Evolutionary conservation across 768 basidiomycete genomes (phyloP), one percentile per base, ranked within the genome.

Genomic region (Saitozyma sp.): DNA sequence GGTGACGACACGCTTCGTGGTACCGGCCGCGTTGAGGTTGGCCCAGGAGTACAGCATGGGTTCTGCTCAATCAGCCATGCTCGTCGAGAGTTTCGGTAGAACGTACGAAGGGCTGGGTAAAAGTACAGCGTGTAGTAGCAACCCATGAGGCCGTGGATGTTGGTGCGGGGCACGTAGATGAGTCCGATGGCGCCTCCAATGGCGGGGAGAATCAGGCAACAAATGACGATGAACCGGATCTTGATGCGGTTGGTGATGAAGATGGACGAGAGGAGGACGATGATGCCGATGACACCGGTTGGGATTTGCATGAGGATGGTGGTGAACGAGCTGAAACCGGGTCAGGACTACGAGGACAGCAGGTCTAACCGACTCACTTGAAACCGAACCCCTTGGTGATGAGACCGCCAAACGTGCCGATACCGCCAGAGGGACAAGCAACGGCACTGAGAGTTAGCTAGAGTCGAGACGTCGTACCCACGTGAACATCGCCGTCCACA

Each of bases 321-420:
- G 70, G 62, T 83, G 84, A 6, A 83, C 82, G 29, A 29, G 29
- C 29, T 29, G 29, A 5, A 29, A 5, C 29, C 29, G 29, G 73
- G 69, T 70, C 52, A 70, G 69, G 51, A 71, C 64, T 14, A 62
- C 66, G 56, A 29, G 29, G 29, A 29, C 2, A 29, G 29, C 29
- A 29, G 2, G 29, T 29, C 29, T 29, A 5, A 29, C 29, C 2
- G 29, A 29, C 29, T 29, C 70, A 73, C 7, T 61, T 50, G 56
- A 70, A 70, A 37, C 68, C 42, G 58, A 62, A 62, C 16, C 50
- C 64, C 53, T 68, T 71, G 43, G 71, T 72, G 59, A 72, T 70
- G 53, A 70, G 48, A 51, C 71, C 69, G 46, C 74, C 69, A 48
- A 71, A 71, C 39, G 69, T 64, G 59, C 69, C 69, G 59, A 71